These are phyloP conservation scores for Vicia sativa DNA, from an alignment of 306 rosid genomes.

Conservation along the genomic window DNA sequence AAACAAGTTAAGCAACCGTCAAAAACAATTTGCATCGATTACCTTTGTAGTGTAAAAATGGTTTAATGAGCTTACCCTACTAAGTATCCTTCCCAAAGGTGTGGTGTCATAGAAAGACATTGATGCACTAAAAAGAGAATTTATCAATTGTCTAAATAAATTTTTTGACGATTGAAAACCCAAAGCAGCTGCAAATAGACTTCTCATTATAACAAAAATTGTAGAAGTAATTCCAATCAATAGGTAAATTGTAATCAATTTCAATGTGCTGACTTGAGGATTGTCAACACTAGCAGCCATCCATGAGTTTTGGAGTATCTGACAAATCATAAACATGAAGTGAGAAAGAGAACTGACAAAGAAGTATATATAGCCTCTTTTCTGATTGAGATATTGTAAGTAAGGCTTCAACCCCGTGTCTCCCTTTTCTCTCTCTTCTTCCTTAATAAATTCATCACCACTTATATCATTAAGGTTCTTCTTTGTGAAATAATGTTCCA, in stretches of 20 bases:
- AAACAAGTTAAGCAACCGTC: not conserved
- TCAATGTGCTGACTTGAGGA: conserved; percentile 29
- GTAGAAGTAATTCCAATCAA: conserved; percentile 36
- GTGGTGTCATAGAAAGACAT: conserved; percentile 66
- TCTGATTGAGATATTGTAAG: conserved; percentile 52
- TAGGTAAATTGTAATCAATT: conserved; percentile 43
- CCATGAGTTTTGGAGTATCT: conserved; percentile 52
- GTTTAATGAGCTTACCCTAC: conserved; percentile 48
- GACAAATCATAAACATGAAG: conserved; percentile 39
- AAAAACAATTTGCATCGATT: too few relatives aligned
- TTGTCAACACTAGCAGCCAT: conserved; percentile 54
- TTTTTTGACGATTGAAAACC: conserved; percentile 50
- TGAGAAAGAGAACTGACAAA: conserved; percentile 23
- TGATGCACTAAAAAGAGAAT: conserved; percentile 60
- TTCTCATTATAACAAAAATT: conserved; percentile 35
- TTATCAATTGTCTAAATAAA: conserved; percentile 41
- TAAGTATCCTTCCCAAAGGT: conserved; percentile 64
- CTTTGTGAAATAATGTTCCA: conserved; percentile 11
- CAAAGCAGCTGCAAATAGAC: conserved; percentile 21
- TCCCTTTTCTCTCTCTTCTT: conserved; percentile 47
- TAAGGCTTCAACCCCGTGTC: conserved; percentile 56
- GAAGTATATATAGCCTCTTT: conserved; percentile 44
- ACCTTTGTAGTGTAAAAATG: not conserved
- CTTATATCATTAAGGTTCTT: not conserved
- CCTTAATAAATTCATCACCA: conserved; percentile 32